A percentile compares a stretch with the other conserved stretches of the same genome.
Evolutionary conservation across 352 stramenopile genomes (phyloP).

Genomic region (Pythium chondricola): DNA sequence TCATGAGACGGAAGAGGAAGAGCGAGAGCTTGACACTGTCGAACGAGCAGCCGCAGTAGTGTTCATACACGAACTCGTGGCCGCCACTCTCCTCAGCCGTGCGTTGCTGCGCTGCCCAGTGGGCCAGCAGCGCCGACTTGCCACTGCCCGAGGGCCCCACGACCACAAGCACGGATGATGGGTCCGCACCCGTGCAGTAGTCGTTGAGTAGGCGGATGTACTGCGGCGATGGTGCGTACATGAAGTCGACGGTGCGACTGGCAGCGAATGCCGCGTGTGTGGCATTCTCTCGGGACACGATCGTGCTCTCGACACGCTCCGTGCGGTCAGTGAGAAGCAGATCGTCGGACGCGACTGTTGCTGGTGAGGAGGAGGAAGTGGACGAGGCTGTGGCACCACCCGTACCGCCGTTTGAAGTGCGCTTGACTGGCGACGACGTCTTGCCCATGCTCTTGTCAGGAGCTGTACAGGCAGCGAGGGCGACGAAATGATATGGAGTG

Average conservation of each 20-base stretch:
- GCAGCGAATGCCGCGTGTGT: slow-evolving; percentile 67
- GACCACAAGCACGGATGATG: slow-evolving; percentile 49
- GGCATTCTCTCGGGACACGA: slow-evolving; percentile 65
- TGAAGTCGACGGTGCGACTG: slow-evolving; percentile 65
- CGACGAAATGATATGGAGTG: background rate
- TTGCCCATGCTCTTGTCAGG: slow-evolving; percentile 3
- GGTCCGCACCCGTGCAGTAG: slow-evolving; percentile 45
- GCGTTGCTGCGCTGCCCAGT: slow-evolving; percentile 56
- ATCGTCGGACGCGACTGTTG: too few relatives aligned
- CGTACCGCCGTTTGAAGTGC: background rate
- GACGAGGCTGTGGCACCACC: background rate
- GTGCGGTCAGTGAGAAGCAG: slow-evolving; percentile 14
- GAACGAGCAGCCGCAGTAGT: slow-evolving; percentile 77
- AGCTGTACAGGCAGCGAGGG: background rate
- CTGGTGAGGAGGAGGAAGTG: too few relatives aligned
- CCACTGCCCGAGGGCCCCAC: slow-evolving; percentile 57
- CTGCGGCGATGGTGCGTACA: slow-evolving; percentile 49
- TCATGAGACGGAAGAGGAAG: slow-evolving; percentile 80
- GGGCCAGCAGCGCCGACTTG: slow-evolving; percentile 71
- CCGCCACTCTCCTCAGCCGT: slow-evolving; percentile 18
- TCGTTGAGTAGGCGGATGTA: slow-evolving; percentile 68
- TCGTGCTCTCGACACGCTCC: slow-evolving; percentile 54
- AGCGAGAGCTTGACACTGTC: slow-evolving; percentile 80
- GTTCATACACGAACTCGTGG: slow-evolving; percentile 73
- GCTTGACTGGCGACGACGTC: slow-evolving; percentile 11